Conservation (phyloP, 331 rosid species). For the Spiraea crenata region DNA sequence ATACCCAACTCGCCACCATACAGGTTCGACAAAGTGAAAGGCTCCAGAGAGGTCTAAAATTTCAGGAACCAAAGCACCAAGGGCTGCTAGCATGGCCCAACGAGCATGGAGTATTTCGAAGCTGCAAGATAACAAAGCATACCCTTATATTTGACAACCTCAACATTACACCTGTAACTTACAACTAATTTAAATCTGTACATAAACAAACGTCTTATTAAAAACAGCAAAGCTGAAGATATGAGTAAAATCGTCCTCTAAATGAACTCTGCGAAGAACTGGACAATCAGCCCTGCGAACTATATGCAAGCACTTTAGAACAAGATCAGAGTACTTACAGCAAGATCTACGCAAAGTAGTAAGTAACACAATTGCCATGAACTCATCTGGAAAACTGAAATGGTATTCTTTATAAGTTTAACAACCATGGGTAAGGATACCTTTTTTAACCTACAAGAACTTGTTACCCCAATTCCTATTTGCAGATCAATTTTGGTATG, state of each 20-base stretch:
- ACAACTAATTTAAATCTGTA: not conserved
- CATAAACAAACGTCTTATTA: not conserved
- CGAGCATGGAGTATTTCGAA: conserved; percentile 96
- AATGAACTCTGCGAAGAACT: not conserved
- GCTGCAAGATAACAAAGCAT: conserved; percentile 42
- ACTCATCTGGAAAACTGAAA: not conserved
- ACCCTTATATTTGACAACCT: conserved; percentile 13
- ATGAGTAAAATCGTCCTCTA: not conserved
- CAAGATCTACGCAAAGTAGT: not conserved
- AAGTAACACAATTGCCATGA: too few species aligned
- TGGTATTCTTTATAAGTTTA: not conserved
- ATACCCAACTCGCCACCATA: conserved; percentile 99
- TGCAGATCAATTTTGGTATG: not conserved
- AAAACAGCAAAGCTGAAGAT: not conserved
- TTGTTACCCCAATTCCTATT: not conserved
- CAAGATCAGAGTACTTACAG: too few species aligned
- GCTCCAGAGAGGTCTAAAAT: conserved; percentile 64
- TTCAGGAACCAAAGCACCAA: conserved; percentile 86
- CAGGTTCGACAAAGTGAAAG: conserved; percentile 88
- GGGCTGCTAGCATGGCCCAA: conserved; percentile 96
- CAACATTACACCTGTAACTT: not conserved
- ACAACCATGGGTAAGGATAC: not conserved
- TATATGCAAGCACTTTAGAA: not conserved
- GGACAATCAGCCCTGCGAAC: not conserved
- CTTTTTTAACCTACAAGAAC: not conserved